phyloP scores from a whole-genome alignment of 1,284 basidiomycete species.

The Schizopora paradoxa region DNA sequence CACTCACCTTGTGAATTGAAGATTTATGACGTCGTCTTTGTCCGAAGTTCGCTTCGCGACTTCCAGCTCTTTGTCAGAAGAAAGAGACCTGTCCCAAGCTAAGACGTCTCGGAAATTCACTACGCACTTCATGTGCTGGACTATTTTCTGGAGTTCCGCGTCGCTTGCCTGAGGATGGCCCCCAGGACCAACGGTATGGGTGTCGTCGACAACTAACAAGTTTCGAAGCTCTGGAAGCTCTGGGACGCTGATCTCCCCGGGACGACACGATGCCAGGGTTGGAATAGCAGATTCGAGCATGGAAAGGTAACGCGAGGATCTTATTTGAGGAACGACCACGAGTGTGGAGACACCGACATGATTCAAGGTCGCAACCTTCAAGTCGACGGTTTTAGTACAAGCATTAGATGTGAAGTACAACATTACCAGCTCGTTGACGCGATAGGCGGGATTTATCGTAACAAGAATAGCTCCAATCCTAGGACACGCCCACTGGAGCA shows the following conservation, averaged over 20 bases:
- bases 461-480: constrained; percentile 75
- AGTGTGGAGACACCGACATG: constrained; percentile 67
- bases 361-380: constrained; percentile 59
- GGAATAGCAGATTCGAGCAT: constrained; percentile 58
- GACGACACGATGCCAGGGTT: constrained; percentile 42
- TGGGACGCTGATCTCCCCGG: constrained; percentile 56
- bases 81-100: constrained; percentile 50
- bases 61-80: constrained; percentile 37
- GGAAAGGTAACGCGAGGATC: constrained; percentile 56
- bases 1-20: constrained; percentile 76
- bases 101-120: constrained; percentile 66
- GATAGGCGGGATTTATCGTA: constrained; percentile 80
- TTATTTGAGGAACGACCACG: constrained; percentile 67
- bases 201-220: constrained; percentile 66
- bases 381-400: neutral
- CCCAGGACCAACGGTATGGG: no score
- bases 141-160: constrained; percentile 35
- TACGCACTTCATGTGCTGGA: constrained; percentile 41
- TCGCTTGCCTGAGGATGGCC: no score
- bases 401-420: neutral
- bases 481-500: constrained; percentile 80
- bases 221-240: constrained; percentile 60
- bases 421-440: constrained; percentile 62
- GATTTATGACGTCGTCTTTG: constrained; percentile 70
- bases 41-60: constrained; percentile 37